phyloP scores from a whole-genome alignment of 2,329 filamentous ascomycete genomes.

The Aspergillus awamori region DNA sequence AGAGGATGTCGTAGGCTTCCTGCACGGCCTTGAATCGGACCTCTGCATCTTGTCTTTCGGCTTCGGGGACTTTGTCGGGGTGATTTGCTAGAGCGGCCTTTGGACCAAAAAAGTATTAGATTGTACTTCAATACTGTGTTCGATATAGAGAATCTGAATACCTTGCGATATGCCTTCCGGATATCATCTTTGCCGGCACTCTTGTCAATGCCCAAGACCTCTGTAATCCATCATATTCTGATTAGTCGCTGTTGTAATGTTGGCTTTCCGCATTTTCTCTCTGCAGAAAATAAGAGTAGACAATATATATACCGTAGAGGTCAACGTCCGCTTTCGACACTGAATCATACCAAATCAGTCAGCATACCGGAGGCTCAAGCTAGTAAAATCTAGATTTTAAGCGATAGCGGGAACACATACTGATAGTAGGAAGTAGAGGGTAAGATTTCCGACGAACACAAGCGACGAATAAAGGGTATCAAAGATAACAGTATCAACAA shows the following conservation, averaged over 20 bases:
- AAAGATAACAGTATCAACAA: background rate
- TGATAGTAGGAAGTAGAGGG: constrained; percentile 7
- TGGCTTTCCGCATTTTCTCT: background rate
- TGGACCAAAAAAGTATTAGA: background rate
- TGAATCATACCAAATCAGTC: constrained; percentile 23
- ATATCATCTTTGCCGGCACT: constrained; percentile 76
- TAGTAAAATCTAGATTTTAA: background rate
- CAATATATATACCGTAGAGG: constrained; percentile 59
- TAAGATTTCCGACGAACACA: background rate
- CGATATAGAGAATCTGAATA: constrained; percentile 40
- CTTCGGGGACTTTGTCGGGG: constrained; percentile 91
- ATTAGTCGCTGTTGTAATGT: constrained; percentile 9
- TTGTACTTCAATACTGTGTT: too few species aligned
- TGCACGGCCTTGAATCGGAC: constrained; percentile 89
- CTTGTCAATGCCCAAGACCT: constrained; percentile 75
- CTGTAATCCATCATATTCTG: constrained; percentile 49
- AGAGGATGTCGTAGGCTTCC: constrained; percentile 96
- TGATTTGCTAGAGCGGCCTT: constrained; percentile 86
- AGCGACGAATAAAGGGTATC: background rate
- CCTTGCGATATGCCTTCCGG: constrained; percentile 96
- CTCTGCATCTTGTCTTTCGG: constrained; percentile 82
- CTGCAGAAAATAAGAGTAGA: background rate
- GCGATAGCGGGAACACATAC: constrained; percentile 17
- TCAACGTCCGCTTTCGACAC: constrained; percentile 52
- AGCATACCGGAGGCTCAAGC: constrained; percentile 14